Evolutionary conservation across 2,329 filamentous ascomycete species (phyloP), one percentile per base, ranked within the genome.

Genomic region (Aspergillus sp.): DNA sequence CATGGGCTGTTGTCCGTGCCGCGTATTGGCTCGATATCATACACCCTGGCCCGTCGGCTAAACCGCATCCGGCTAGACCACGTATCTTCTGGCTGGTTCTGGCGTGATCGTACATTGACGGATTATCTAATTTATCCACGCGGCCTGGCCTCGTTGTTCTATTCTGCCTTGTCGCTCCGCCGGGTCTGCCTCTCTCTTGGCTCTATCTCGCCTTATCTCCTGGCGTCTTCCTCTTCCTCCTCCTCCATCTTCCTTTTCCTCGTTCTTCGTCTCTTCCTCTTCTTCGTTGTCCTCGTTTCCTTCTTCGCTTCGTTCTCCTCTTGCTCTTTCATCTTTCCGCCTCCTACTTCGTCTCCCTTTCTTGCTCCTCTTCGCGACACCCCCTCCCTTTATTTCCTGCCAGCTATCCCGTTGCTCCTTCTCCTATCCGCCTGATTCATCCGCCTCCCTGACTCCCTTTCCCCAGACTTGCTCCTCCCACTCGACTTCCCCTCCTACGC

Each of bases 371-470:
- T 19, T 36, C 34, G n/a, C n/a, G 26, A 5, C 34, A 36, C n/a
- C 34, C n/a, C 34, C 26, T 36, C 34, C 19, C 19, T 19, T 19
- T 36, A 36, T 7, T 36, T 36, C 34, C n/a, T 19, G 5, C 12
- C 8, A 39, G 19, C 27, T 2, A 19, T 19, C 26, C 12, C 26
- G 36, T 8, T 39, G 26, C 6, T 9, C 36, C 12, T 8, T 28
- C 6, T 28, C 47, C 45, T 43, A 33, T 46, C 33, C 41, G 30
- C 44, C 44, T 46, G 38, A 47, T 46, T 47, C 43, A 44, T 47
- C 49, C 49, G 52, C 42, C 45, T 49, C 50, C 49, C 50, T 47
- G 48, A 32, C 8, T 41, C 42, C 44, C 44, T 47, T 45, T 51
- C 50, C 36, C 19, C 19, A 19, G 19, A 19, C 19, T 19, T 42